Evolutionary conservation across 108 stramenopile genomes (phyloP).

Genomic region (Fragilariopsis cylindrus): DNA sequence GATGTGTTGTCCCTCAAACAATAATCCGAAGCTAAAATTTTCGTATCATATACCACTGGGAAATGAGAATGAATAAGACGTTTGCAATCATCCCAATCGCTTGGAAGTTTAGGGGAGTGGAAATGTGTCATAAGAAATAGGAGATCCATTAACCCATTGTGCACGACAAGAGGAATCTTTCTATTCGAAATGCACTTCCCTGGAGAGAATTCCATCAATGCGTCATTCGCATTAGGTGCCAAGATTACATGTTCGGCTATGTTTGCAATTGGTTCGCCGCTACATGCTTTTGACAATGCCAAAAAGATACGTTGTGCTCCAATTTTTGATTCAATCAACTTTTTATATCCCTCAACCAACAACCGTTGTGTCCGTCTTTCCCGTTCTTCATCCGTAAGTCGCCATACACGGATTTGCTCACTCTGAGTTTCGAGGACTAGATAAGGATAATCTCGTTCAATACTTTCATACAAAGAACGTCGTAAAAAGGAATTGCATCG

Average conservation of each 20-base stretch:
- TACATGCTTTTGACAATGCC: slow-evolving; percentile 69
- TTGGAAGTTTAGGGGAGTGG: slow-evolving; percentile 56
- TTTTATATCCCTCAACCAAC: slow-evolving; percentile 59
- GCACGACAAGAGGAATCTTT: slow-evolving; percentile 74
- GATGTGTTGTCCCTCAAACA: slow-evolving; percentile 21
- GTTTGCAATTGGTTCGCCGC: slow-evolving; percentile 32
- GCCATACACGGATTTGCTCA: slow-evolving; percentile 69
- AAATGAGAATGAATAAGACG: slow-evolving; percentile 60
- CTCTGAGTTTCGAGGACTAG: slow-evolving; percentile 55
- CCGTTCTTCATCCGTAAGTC: slow-evolving; percentile 59
- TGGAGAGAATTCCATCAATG: slow-evolving; percentile 15
- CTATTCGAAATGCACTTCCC: slow-evolving; percentile 11
- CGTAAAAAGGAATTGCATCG: slow-evolving; percentile 81
- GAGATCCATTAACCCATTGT: slow-evolving; percentile 86
- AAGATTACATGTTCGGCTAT: slow-evolving; percentile 26
- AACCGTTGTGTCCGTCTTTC: slow-evolving; percentile 46
- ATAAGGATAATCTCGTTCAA: slow-evolving; percentile 72
- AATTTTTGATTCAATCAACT: slow-evolving; percentile 50
- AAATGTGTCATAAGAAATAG: slow-evolving; percentile 82
- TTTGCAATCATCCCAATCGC: slow-evolving; percentile 60
- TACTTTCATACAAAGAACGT: slow-evolving; percentile 76
- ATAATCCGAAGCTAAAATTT: slow-evolving; percentile 64
- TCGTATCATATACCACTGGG: slow-evolving; percentile 78
- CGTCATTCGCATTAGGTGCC: slow-evolving; percentile 27
- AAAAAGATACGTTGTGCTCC: slow-evolving; percentile 78